A percentile compares a stretch with the other conserved stretches of the same genome.
Conservation (phyloP, 352 stramenopile species). For the Pythium phragmiticola region DNA sequence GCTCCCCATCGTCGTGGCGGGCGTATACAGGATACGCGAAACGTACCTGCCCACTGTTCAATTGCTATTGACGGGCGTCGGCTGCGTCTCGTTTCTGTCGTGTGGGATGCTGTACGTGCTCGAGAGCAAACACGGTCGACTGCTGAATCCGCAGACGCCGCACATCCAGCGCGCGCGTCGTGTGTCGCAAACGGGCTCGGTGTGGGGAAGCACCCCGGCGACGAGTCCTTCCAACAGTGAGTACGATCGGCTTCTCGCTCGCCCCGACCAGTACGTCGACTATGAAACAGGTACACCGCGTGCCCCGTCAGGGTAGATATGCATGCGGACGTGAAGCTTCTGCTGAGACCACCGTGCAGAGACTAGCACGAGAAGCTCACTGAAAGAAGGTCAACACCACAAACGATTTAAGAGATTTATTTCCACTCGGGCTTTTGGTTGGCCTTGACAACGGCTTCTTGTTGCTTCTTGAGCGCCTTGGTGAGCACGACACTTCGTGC, state of each 20-base stretch:
- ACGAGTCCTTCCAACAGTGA: constrained; percentile 21
- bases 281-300: neutral
- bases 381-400: no score
- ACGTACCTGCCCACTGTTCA: constrained; percentile 41
- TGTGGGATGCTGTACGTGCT: constrained; percentile 28
- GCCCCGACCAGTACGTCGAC: neutral
- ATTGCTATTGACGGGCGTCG: constrained; percentile 32
- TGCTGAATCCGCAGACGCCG: constrained; percentile 33
- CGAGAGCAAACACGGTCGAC: constrained; percentile 28
- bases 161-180: constrained; percentile 25
- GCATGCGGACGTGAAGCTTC: neutral
- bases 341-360: neutral
- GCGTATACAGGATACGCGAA: constrained; percentile 35
- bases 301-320: constrained; percentile 4
- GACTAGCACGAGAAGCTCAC: no score
- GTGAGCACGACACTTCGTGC: constrained; percentile 69
- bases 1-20: constrained; percentile 41
- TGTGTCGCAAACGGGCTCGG: constrained; percentile 17
- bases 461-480: constrained; percentile 62
- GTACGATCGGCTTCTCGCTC: constrained; percentile 23
- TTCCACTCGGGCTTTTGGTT: constrained; percentile 71
- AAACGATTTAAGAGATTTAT: constrained; percentile 21
- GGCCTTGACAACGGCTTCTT: constrained; percentile 37
- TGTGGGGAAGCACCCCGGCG: constrained; percentile 20
- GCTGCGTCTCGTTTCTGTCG: constrained; percentile 23